Base-by-base conservation (phyloP, 208 protist species). In the Leishmania turanica region DNA sequence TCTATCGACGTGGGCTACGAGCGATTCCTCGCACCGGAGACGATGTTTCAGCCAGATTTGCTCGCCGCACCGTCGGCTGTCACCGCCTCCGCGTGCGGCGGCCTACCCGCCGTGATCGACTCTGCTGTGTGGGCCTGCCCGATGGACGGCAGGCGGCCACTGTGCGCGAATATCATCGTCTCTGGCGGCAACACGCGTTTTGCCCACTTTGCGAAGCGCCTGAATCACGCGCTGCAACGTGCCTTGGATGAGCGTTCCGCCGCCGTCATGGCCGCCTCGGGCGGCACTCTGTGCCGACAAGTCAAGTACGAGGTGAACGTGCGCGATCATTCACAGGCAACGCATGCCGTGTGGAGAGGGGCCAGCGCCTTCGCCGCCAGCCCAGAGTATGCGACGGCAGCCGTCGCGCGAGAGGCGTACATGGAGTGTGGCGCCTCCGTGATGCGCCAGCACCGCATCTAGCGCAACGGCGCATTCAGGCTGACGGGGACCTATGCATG, bases 1-100 rank as follows among this genome's bases (percentile, higher is more conserved):
- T 71, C 80, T 45, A 65, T 98, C 49, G 99, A 99, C 76, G 95
- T 99, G 49, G 99, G 96, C 47, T 99, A 99, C 81, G 99, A 99
- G 87, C 91, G 95, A 66, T 99, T 99, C 88, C 88, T 99, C 1
- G 99, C 92, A 21, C 98, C 99, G 51, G 99, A 99, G 90, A 83
- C 99, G 27, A 99, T 99, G 87, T 99, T 99, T 89, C 98, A 98
- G 80, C 99, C 99, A 24, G 98, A 99, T 80, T 99, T 99, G 80
- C 79, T 34, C 9, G 85, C 77, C 58, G 85, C 83, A n/a, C 90
- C 99, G 24, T 99, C 96, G 66, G 40, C 37, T 24, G 37, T n/a
- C 17, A 70, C 34, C 65, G 65, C n/a, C 65, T 47, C 65, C 37
- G 34, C 24, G 79, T 91, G 8, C 34, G 56, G 21, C 91, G 9